Base-by-base conservation (phyloP, 305 asterid species). In the Andrographis paniculata region DNA sequence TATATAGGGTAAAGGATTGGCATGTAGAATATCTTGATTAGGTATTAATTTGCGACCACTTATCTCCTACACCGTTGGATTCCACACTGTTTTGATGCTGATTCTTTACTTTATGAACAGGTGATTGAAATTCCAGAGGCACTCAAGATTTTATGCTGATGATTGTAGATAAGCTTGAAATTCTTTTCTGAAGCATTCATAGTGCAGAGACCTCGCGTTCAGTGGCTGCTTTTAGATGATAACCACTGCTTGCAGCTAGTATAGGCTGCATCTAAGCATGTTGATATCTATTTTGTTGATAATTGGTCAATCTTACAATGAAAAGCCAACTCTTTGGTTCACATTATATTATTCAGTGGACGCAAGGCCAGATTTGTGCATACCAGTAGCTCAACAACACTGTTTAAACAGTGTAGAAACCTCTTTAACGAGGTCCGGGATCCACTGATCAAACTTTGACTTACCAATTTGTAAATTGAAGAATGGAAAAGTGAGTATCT, bases 251-350 rank as follows among this genome's bases (percentile, higher is more conserved):
- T 78, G 99, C 99, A 83, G 95, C 96, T 83, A 72, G 56, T 80
- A 57, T 82, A 70, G 93, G 99, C 98, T 80, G 96, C 95, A 68
- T 43, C 65, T 65, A 74, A 91, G 96, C 74, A 91, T 91, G 99
- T 78, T 91, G 94, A 76, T 73, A 61, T 56, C 57, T 55, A 71
- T 80, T 67, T 74, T 62, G 78, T 68, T 85, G 65, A 76, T 74
- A 53, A 68, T 75, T 47, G 65, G 71, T 66, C 81, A 72, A 59
- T 69, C 84, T 61, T 73, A 78, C 68, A 53, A 70, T 68, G 92
- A 78, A 62, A 77, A 67, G 70, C 81, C 84, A 63, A 62, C 68
- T 44, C 65, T 76, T 63, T 68, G 65, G 58, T 68, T 64, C 79
- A 80, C 75, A 48, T 69, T 75, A 45, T 72, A 68, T 68, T 76